A percentile compares a stretch with the other conserved stretches of the same genome.
These are phyloP conservation scores for Cladophialophora chaetospira DNA, from an alignment of 2,329 filamentous ascomycete species.

Conservation along the genomic window DNA sequence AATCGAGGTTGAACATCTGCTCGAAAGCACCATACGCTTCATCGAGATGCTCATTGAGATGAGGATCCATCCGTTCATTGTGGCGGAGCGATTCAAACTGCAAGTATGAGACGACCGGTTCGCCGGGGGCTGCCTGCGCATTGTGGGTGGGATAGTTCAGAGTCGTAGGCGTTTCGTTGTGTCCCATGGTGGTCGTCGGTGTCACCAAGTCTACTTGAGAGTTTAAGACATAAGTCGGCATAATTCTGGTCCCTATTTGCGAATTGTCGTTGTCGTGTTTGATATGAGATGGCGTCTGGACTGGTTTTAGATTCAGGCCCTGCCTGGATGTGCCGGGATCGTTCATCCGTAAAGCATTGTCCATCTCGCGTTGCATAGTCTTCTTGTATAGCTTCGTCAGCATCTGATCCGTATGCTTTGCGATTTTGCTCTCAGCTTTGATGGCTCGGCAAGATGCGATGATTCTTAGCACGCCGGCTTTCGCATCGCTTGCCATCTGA, in stretches of 20 bases:
- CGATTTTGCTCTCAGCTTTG: conserved; percentile 34
- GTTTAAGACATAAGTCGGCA: background rate
- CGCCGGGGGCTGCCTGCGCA: background rate
- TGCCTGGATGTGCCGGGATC: conserved; percentile 6
- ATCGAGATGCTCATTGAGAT: conserved; percentile 17
- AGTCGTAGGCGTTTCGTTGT: background rate
- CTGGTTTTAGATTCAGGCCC: background rate
- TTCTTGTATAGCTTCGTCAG: conserved; percentile 36
- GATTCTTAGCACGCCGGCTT: conserved; percentile 37
- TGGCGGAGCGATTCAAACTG: conserved; percentile 19
- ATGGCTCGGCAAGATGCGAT: conserved; percentile 34
- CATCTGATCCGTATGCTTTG: conserved; percentile 35
- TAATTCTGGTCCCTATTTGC: background rate
- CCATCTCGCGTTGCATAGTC: conserved; percentile 32
- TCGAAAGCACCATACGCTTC: conserved; percentile 22
- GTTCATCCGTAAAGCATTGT: conserved; percentile 15
- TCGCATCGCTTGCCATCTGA: conserved; percentile 35
- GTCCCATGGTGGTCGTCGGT: background rate
- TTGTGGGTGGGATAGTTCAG: background rate
- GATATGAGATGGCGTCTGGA: conserved; percentile 3
- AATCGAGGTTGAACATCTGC: conserved; percentile 21
- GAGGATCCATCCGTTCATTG: conserved; percentile 3
- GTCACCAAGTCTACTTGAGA: background rate
- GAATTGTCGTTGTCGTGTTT: background rate
- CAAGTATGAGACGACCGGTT: conserved; percentile 15